Percentiles rank a stretch among this genome's conserved stretches.
Conservation (phyloP, 2,329 filamentous ascomycete genomes). For the Phialophora chinensis region DNA sequence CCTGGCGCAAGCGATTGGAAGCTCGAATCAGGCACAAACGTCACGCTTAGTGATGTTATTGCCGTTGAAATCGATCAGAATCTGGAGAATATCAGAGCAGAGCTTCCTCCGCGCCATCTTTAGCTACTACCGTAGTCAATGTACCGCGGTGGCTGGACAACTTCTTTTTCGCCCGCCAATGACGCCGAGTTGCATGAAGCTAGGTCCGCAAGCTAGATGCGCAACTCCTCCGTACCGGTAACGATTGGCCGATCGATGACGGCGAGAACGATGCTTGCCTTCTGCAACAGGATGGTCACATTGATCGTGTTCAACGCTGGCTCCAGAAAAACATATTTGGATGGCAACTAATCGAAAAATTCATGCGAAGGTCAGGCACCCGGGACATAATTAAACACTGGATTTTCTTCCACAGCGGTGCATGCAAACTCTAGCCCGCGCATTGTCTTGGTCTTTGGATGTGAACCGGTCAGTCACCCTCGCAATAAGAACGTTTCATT, state of each 20-base stretch:
- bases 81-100: not conserved
- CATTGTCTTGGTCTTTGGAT: not conserved
- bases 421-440: not conserved
- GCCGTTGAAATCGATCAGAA: not conserved
- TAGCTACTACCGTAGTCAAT: too few relatives aligned
- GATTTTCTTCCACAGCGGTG: not conserved
- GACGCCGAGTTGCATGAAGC: constrained; percentile 4
- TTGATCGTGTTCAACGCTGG: not conserved
- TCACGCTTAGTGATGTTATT: not conserved
- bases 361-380: not conserved
- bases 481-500: not conserved
- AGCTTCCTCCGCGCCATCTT: not conserved
- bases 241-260: not conserved
- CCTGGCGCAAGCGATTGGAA: not conserved
- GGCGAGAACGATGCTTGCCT: not conserved
- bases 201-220: not conserved
- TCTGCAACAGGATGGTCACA: not conserved
- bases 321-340: not conserved
- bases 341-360: not conserved
- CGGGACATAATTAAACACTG: not conserved
- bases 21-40: not conserved
- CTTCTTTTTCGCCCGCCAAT: not conserved
- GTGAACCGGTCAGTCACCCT: too few relatives aligned
- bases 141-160: not conserved
- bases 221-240: not conserved